Conservation (phyloP, 495 filamentous ascomycete genomes). For the Aspergillus bridgeri region DNA sequence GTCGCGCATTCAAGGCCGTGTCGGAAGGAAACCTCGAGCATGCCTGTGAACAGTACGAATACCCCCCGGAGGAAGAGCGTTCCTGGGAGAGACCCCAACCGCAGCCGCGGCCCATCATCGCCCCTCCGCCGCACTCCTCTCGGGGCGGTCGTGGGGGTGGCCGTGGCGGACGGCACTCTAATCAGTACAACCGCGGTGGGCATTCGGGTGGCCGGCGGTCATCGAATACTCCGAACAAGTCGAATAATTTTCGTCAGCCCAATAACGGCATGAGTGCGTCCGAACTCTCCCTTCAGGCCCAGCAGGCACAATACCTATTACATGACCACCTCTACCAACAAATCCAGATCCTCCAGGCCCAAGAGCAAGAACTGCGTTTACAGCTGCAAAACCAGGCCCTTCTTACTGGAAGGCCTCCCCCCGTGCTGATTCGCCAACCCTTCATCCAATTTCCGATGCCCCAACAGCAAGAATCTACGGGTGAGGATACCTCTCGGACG, state of each 20-base stretch:
- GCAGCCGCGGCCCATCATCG: constrained; percentile 57
- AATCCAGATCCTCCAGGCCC: constrained; percentile 61
- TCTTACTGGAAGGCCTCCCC: constrained; percentile 47
- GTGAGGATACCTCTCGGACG: constrained; percentile 41
- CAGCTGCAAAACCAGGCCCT: constrained; percentile 59
- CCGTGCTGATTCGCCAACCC: constrained; percentile 45
- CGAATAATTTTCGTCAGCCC: constrained; percentile 32
- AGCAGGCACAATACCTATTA: constrained; percentile 49
- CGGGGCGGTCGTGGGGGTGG: constrained; percentile 52
- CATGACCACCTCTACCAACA: constrained; percentile 61
- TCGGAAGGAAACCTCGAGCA: constrained; percentile 70
- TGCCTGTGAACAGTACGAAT: constrained; percentile 81
- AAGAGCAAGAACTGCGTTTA: constrained; percentile 60
- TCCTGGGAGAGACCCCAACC: constrained; percentile 69
- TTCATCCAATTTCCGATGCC: constrained; percentile 44
- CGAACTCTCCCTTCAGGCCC: constrained; percentile 46
- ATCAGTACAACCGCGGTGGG: constrained; percentile 38
- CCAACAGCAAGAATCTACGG: constrained; percentile 35
- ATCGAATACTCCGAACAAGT: constrained; percentile 48
- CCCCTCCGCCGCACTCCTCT: constrained; percentile 46
- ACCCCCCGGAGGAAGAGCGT: constrained; percentile 77
- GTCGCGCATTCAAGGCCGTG: constrained; percentile 79
- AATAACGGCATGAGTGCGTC: constrained; percentile 31
- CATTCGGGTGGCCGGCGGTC: constrained; percentile 50
- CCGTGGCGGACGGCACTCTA: constrained; percentile 55